Evolutionary conservation across 495 filamentous ascomycete species (phyloP).

Genomic region (Astrocystis sublimbata): DNA sequence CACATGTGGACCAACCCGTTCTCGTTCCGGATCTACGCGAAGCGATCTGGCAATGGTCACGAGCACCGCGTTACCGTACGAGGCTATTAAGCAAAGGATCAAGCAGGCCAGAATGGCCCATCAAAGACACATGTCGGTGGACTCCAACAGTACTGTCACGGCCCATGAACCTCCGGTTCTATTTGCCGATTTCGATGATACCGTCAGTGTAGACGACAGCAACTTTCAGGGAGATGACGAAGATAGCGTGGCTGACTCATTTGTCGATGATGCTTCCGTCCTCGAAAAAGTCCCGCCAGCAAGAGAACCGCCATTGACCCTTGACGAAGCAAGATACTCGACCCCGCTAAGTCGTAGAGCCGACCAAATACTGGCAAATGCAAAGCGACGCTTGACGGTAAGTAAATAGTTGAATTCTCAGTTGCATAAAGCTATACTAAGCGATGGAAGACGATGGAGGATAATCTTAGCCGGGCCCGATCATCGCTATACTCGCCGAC

Average conservation of each 20-base stretch:
- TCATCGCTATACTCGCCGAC: constrained; percentile 66
- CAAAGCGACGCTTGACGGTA: constrained; percentile 84
- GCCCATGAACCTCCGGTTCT: constrained; percentile 43
- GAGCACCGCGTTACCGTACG: constrained; percentile 27
- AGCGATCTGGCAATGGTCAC: constrained; percentile 26
- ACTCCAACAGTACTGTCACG: constrained; percentile 54
- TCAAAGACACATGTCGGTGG: constrained; percentile 46
- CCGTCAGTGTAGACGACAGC: constrained; percentile 57
- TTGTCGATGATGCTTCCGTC: constrained; percentile 41
- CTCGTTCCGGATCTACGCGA: constrained; percentile 26
- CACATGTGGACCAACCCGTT: constrained; percentile 33
- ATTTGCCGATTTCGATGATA: constrained; percentile 59
- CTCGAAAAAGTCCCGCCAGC: constrained; percentile 16
- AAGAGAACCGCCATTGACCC: constrained; percentile 12
- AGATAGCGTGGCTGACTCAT: constrained; percentile 56
- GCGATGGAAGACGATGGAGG: constrained; percentile 77
- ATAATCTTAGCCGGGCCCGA: constrained; percentile 78
- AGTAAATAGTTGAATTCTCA: constrained; percentile 33
- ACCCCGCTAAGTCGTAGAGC: constrained; percentile 79
- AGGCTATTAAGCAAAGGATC: constrained; percentile 41
- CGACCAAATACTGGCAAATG: constrained; percentile 86
- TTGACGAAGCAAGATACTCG: constrained; percentile 48
- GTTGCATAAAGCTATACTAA: constrained; percentile 16
- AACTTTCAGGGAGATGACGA: constrained; percentile 61
- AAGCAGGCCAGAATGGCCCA: constrained; percentile 38